These are phyloP conservation scores for Rhodomyrtus psidioides DNA, from an alignment of 441 rosid species.

Conservation along the genomic window DNA sequence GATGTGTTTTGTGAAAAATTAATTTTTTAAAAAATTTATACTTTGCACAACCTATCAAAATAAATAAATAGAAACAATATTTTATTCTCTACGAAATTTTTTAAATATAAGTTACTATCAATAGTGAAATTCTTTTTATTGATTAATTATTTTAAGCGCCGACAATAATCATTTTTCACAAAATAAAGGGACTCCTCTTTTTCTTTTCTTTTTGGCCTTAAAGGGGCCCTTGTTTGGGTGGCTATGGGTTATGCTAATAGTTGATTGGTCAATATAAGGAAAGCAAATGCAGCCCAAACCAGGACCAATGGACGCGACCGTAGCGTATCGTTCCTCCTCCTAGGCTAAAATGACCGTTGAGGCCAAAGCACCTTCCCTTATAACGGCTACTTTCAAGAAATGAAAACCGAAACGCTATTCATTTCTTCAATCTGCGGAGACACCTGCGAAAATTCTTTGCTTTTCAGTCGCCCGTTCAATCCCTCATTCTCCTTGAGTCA, in stretches of 20 bases:
- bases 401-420: neutral
- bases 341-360: conserved; percentile 13
- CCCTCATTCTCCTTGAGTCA: neutral
- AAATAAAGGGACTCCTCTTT: too few species aligned
- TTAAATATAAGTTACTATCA: too few species aligned
- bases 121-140: too few species aligned
- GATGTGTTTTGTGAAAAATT: too few species aligned
- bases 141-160: too few species aligned
- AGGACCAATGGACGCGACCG: neutral
- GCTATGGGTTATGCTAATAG: neutral
- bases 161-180: too few species aligned
- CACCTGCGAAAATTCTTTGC: neutral
- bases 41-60: too few species aligned
- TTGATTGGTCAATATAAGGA: neutral
- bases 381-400: conserved; percentile 55
- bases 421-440: neutral
- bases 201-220: too few species aligned
- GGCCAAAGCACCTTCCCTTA: conserved; percentile 1
- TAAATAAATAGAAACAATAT: too few species aligned
- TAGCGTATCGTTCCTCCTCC: neutral
- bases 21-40: too few species aligned
- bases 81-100: too few species aligned
- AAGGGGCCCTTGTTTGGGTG: too few species aligned
- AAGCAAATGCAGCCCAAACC: neutral
- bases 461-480: neutral